phyloP scores from a whole-genome alignment of 1,284 basidiomycete species.

The Peniophora sp. region DNA sequence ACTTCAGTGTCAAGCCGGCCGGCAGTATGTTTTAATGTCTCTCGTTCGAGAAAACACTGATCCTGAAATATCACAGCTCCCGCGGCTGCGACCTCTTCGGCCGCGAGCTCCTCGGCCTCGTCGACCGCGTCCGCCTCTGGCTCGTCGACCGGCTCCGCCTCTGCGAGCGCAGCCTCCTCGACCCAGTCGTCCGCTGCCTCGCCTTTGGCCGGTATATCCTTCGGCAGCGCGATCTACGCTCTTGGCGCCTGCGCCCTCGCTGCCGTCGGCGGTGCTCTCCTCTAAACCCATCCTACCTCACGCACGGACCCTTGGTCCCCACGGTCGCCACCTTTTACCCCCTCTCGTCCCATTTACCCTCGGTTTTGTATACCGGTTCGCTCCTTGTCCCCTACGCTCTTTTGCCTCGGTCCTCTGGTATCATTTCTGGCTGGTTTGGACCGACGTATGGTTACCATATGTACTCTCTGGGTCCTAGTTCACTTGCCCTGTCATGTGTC shows the following conservation, averaged over 20 bases:
- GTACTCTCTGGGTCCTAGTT: too few relatives aligned
- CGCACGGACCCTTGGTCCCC: not conserved
- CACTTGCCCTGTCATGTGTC: too few relatives aligned
- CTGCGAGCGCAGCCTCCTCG: not conserved
- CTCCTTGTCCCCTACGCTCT: too few relatives aligned
- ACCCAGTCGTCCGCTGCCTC: not conserved
- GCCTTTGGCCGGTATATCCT: not conserved
- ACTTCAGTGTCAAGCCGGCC: constrained; percentile 29
- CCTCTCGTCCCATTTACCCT: too few relatives aligned
- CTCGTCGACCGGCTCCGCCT: not conserved
- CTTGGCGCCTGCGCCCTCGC: constrained; percentile 2
- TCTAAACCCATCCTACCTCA: not conserved
- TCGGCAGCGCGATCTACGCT: not conserved
- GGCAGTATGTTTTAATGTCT: constrained; percentile 23
- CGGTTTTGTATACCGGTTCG: too few relatives aligned
- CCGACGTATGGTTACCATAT: too few relatives aligned
- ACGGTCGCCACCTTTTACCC: too few relatives aligned
- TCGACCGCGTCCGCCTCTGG: not conserved
- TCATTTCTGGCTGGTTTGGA: too few relatives aligned
- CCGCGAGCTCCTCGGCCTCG: not conserved
- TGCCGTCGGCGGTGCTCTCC: not conserved
- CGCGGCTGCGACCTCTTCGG: not conserved
- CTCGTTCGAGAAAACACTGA: not conserved
- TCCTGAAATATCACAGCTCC: not conserved
- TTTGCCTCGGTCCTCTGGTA: too few relatives aligned